These are phyloP conservation scores for Globisporangium radiosum DNA, from an alignment of 352 stramenopile species.

Conservation along the genomic window DNA sequence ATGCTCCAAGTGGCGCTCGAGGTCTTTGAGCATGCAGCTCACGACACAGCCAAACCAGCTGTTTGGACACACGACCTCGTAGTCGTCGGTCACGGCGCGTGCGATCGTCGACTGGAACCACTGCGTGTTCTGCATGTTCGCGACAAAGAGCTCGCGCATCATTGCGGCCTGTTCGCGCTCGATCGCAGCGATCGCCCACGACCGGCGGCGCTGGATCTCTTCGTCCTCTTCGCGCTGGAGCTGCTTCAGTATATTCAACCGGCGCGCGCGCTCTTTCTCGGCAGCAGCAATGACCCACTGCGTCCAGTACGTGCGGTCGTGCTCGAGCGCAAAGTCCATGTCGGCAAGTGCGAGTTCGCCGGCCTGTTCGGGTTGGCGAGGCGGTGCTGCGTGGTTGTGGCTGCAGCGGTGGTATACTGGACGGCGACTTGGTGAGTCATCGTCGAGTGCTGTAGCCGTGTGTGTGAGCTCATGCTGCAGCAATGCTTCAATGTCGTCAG, in stretches of 20 bases:
- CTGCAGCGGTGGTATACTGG: background rate
- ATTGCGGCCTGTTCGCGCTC: conserved; percentile 79
- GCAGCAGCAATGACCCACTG: conserved; percentile 75
- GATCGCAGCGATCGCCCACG: conserved; percentile 74
- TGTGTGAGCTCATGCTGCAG: conserved; percentile 8
- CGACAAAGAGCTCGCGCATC: conserved; percentile 79
- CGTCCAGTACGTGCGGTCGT: conserved; percentile 73
- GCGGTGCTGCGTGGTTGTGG: background rate
- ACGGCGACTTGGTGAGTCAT: background rate
- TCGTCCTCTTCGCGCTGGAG: conserved; percentile 72
- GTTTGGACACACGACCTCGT: conserved; percentile 82
- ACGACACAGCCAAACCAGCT: conserved; percentile 84
- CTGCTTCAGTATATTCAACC: conserved; percentile 57
- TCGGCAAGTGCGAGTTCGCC: background rate
- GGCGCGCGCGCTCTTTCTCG: conserved; percentile 66
- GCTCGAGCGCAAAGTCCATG: background rate
- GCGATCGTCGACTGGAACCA: conserved; percentile 86
- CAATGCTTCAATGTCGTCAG: conserved; percentile 8
- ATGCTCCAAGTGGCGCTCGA: conserved; percentile 56
- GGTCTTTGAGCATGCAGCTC: conserved; percentile 78
- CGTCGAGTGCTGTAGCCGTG: background rate
- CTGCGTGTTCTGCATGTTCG: conserved; percentile 87
- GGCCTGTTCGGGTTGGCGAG: background rate
- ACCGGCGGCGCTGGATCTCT: conserved; percentile 50
- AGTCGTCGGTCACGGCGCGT: conserved; percentile 56